Evolutionary conservation across 192 early-diverging fungal species (phyloP).

Genomic region (Backusella tuberculispora): DNA sequence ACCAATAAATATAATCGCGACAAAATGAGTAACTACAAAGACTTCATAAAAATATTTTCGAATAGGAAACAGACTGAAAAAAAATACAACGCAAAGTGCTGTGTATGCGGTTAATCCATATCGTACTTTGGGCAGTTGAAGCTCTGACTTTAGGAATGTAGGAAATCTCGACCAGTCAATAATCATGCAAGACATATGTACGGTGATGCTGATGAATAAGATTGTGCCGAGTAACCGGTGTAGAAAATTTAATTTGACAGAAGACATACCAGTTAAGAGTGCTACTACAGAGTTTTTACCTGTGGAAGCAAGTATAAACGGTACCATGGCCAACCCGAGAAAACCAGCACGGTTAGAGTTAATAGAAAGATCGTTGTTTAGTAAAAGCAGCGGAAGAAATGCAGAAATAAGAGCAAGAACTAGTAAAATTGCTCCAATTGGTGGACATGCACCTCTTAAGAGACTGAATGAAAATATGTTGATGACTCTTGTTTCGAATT

Average conservation of each 20-base stretch:
- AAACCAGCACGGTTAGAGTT: constrained; percentile 59
- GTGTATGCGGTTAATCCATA: constrained; percentile 53
- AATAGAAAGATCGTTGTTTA: constrained; percentile 41
- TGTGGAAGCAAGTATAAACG: constrained; percentile 53
- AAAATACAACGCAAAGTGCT: constrained; percentile 50
- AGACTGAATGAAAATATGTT: constrained; percentile 49
- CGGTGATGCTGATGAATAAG: constrained; percentile 43
- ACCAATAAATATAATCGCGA: constrained; percentile 49
- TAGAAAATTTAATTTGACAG: constrained; percentile 46
- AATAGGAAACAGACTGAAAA: constrained; percentile 52
- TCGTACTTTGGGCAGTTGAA: constrained; percentile 43
- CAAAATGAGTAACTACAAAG: constrained; percentile 52
- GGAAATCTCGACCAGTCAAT: constrained; percentile 42
- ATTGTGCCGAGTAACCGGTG: constrained; percentile 49
- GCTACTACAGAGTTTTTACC: constrained; percentile 53
- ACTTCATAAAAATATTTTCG: constrained; percentile 49
- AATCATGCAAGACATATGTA: constrained; percentile 54
- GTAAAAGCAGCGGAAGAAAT: constrained; percentile 37
- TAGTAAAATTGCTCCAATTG: constrained; percentile 45
- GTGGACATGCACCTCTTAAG: constrained; percentile 40
- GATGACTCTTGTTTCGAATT: constrained; percentile 38
- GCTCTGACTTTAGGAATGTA: constrained; percentile 22
- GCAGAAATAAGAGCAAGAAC: constrained; percentile 39
- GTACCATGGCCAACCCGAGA: constrained; percentile 47
- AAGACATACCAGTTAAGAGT: constrained; percentile 50